Evolutionary conservation across 768 basidiomycete species (phyloP).

Genomic region (Psilocybe sp.): DNA sequence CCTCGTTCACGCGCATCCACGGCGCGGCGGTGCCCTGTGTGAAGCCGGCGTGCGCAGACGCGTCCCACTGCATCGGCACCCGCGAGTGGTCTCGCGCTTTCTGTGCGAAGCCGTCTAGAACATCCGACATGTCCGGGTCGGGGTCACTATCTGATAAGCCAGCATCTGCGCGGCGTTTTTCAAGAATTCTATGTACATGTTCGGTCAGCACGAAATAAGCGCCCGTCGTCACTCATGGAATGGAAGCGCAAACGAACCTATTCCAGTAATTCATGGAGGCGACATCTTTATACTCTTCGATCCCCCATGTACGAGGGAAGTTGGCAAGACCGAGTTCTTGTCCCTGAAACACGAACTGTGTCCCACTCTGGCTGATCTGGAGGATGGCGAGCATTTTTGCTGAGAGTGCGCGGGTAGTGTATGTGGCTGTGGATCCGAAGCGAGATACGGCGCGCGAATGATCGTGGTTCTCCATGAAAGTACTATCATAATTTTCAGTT

Average conservation of each 20-base stretch:
- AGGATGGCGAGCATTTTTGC: slow-evolving; percentile 66
- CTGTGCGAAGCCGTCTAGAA: slow-evolving; percentile 52
- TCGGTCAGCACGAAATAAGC: not conserved
- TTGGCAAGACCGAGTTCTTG: slow-evolving; percentile 71
- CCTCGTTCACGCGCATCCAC: slow-evolving; percentile 77
- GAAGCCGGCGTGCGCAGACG: slow-evolving; percentile 56
- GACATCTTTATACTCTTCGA: slow-evolving; percentile 74
- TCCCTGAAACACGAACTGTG: slow-evolving; percentile 73
- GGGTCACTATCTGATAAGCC: slow-evolving; percentile 21
- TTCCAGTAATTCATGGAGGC: slow-evolving; percentile 60
- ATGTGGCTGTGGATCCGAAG: slow-evolving; percentile 55
- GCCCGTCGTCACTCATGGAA: not conserved
- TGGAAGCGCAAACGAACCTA: slow-evolving; percentile 35
- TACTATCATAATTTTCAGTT: no score
- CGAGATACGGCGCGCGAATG: slow-evolving; percentile 62
- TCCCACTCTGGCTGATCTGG: slow-evolving; percentile 60
- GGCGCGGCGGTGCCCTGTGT: slow-evolving; percentile 47
- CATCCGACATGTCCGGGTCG: slow-evolving; percentile 57
- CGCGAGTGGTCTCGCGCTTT: slow-evolving; percentile 74
- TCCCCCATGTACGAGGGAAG: slow-evolving; percentile 58
- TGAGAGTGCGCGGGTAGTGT: slow-evolving; percentile 52
- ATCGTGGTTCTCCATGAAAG: slow-evolving; percentile 63
- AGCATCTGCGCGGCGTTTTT: slow-evolving; percentile 31
- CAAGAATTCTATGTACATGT: slow-evolving; percentile 30
- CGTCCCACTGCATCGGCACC: slow-evolving; percentile 73